phyloP scores from a whole-genome alignment of 192 early-diverging fungal species.

The Linnemannia exigua region DNA sequence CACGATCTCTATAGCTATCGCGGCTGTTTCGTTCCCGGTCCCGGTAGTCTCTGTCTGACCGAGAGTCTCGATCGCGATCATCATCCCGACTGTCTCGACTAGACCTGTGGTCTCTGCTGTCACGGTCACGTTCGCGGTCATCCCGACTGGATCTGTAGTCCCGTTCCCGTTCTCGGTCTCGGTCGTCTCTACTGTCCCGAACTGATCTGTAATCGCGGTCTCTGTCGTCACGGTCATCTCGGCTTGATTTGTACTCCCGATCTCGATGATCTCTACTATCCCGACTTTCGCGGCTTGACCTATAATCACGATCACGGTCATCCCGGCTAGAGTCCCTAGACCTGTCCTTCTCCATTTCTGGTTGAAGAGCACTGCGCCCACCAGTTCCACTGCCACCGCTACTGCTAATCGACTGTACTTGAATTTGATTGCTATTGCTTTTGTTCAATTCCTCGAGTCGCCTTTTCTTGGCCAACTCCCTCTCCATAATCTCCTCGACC shows the following conservation, averaged over 20 bases:
- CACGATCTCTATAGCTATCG: slow-evolving; percentile 6
- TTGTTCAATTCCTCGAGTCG: slow-evolving; percentile 32
- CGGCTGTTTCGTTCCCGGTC: slow-evolving; percentile 1
- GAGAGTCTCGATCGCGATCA: slow-evolving; percentile 1
- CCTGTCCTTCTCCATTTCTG: slow-evolving; percentile 2
- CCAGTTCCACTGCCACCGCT: background rate
- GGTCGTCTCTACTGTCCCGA: slow-evolving; percentile 3
- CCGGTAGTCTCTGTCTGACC: slow-evolving; percentile 13
- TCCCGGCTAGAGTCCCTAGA: slow-evolving; percentile 18
- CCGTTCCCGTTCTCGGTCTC: slow-evolving; percentile 15
- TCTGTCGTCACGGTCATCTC: slow-evolving; percentile 7
- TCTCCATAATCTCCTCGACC: slow-evolving; percentile 74
- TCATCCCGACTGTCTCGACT: slow-evolving; percentile 6
- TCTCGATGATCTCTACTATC: slow-evolving; percentile 4
- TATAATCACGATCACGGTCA: slow-evolving; percentile 12
- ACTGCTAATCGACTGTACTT: background rate
- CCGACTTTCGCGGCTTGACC: slow-evolving; percentile 17
- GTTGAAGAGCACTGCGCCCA: background rate
- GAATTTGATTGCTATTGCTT: background rate
- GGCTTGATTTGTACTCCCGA: slow-evolving; percentile 7
- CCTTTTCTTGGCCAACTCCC: slow-evolving; percentile 61
- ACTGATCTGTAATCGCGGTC: background rate
- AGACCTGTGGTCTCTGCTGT: slow-evolving; percentile 10
- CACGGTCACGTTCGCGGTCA: slow-evolving; percentile 17
- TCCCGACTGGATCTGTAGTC: slow-evolving; percentile 25